These are phyloP conservation scores for Ogataea hybrid DNA, from an alignment of 1,139 yeast species.

Conservation along the genomic window DNA sequence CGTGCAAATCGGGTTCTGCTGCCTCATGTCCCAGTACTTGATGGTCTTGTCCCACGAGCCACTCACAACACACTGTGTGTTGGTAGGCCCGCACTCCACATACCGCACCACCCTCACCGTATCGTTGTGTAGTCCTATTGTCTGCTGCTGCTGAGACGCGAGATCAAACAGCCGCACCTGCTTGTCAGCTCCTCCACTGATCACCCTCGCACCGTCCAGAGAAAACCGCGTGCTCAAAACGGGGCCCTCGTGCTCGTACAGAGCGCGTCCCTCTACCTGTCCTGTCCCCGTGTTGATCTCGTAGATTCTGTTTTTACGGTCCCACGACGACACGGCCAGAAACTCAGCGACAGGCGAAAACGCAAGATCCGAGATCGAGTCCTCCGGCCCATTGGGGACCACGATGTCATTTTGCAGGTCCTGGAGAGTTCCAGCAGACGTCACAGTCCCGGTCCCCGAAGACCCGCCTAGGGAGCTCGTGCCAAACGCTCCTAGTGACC, in stretches of 20 bases:
- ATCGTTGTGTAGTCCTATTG: constrained; percentile 83
- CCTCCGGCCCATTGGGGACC: constrained; percentile 87
- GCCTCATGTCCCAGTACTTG: constrained; percentile 91
- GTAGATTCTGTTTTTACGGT: constrained; percentile 88
- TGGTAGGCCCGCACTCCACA: constrained; percentile 80
- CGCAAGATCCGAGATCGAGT: constrained; percentile 80
- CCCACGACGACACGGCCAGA: constrained; percentile 89
- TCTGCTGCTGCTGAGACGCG: constrained; percentile 76
- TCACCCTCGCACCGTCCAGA: constrained; percentile 79
- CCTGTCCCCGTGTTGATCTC: constrained; percentile 66
- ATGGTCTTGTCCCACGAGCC: constrained; percentile 98
- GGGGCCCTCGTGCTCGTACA: constrained; percentile 89
- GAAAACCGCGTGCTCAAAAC: constrained; percentile 84
- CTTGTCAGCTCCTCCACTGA: constrained; percentile 93
- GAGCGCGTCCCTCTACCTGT: constrained; percentile 79
- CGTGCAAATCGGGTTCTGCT: constrained; percentile 80
- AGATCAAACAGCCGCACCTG: constrained; percentile 83
- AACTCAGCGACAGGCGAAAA: constrained; percentile 93
- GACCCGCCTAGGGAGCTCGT: constrained; percentile 9
- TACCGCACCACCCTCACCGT: constrained; percentile 74
- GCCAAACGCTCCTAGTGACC: constrained; percentile 31
- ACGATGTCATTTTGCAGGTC: constrained; percentile 74
- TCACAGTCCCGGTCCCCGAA: constrained; percentile 31
- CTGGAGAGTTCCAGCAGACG: constrained; percentile 57
- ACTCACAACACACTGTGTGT: constrained; percentile 80